A percentile compares a stretch with the other conserved stretches of the same genome.
phyloP scores from a whole-genome alignment of 2,329 filamentous ascomycete species.

The Ophiosphaerella korrae region DNA sequence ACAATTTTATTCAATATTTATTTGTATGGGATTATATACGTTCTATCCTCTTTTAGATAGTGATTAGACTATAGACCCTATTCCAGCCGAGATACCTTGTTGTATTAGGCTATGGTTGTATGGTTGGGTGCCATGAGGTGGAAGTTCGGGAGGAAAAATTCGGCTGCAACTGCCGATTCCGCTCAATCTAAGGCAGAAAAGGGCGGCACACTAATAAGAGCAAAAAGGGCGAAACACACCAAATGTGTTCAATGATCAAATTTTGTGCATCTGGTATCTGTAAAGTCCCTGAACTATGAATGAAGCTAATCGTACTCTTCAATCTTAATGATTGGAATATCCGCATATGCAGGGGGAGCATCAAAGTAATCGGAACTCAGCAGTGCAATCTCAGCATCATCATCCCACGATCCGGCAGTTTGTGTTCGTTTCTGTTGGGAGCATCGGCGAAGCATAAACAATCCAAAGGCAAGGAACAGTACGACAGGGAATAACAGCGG shows the following conservation, averaged over 20 bases:
- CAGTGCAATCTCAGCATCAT: conserved; percentile 27
- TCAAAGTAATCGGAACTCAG: conserved; percentile 19
- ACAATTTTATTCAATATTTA: too few relatives aligned
- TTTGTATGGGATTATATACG: too few relatives aligned
- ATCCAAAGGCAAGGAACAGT: conserved; percentile 14
- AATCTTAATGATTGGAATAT: conserved; percentile 26
- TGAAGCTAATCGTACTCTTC: conserved; percentile 24
- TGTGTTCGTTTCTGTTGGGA: conserved; percentile 15
- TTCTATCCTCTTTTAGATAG: too few relatives aligned
- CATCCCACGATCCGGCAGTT: conserved; percentile 1
- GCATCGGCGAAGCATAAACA: conserved; percentile 19
- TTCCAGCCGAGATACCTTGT: too few relatives aligned
- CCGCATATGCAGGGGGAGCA: conserved; percentile 23
- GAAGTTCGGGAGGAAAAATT: background rate
- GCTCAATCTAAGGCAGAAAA: background rate
- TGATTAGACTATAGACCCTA: too few relatives aligned
- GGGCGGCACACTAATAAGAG: background rate
- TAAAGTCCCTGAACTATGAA: conserved; percentile 10
- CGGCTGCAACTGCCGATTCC: background rate
- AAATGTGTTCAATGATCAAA: too few relatives aligned
- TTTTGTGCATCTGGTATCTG: background rate
- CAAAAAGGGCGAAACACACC: too few relatives aligned
- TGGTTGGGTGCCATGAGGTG: background rate
- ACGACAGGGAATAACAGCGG: conserved; percentile 18
- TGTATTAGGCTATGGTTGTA: too few relatives aligned